These are phyloP conservation scores for Flueggea neowawraea DNA, from an alignment of 441 rosid genomes.

Conservation along the genomic window DNA sequence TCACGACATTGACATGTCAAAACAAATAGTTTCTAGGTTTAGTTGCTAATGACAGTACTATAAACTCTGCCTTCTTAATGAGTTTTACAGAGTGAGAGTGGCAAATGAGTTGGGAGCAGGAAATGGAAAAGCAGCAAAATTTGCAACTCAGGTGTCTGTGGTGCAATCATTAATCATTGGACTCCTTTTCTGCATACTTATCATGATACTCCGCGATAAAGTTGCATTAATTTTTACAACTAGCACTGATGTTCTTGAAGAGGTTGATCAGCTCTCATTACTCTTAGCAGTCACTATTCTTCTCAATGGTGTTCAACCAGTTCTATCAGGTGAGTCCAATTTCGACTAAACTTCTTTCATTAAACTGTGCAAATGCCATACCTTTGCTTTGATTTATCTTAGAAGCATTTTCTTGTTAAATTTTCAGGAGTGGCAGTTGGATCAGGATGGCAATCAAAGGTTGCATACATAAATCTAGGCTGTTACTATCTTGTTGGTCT, in stretches of 20 bases:
- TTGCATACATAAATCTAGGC: too few relatives aligned
- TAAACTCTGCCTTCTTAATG: too few relatives aligned
- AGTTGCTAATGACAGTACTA: too few relatives aligned
- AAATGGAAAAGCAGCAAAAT: slow-evolving; percentile 55
- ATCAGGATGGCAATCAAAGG: too few relatives aligned
- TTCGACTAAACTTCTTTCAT: too few relatives aligned
- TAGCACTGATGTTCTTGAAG: slow-evolving; percentile 34
- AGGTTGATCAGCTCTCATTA: slow-evolving; percentile 44
- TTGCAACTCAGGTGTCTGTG: slow-evolving; percentile 49
- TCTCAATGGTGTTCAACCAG: slow-evolving; percentile 74
- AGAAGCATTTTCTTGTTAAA: too few relatives aligned
- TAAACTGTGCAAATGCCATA: too few relatives aligned
- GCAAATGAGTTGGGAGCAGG: slow-evolving; percentile 78
- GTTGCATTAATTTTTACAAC: slow-evolving; percentile 58
- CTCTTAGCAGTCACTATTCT: slow-evolving; percentile 57
- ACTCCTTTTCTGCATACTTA: slow-evolving; percentile 35
- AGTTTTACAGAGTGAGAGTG: slow-evolving; percentile 61
- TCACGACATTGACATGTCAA: too few relatives aligned
- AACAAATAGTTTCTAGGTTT: too few relatives aligned
- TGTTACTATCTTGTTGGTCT: too few relatives aligned
- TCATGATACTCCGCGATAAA: slow-evolving; percentile 39
- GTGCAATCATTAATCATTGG: slow-evolving; percentile 53
- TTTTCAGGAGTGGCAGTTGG: too few relatives aligned
- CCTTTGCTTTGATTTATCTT: too few relatives aligned
- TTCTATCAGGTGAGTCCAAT: slow-evolving; percentile 52